These are phyloP conservation scores for Aurantiochytrium sp. DNA, from an alignment of 108 stramenopile genomes.

Conservation along the genomic window DNA sequence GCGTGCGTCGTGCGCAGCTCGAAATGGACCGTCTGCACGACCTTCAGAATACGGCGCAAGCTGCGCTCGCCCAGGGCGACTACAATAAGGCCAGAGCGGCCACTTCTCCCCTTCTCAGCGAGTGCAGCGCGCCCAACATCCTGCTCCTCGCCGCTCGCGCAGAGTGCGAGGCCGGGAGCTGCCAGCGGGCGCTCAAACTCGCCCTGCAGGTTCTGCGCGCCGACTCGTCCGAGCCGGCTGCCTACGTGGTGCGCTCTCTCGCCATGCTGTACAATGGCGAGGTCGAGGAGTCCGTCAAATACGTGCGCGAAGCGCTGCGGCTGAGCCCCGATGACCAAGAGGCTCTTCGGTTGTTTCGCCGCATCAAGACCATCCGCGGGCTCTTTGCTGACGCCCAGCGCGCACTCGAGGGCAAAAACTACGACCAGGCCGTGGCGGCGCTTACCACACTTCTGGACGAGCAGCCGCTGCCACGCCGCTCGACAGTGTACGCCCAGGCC, in stretches of 20 bases:
- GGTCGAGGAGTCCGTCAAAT: background rate
- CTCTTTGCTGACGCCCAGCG: background rate
- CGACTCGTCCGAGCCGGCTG: background rate
- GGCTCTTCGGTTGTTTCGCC: background rate
- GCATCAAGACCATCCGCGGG: background rate
- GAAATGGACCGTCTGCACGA: background rate
- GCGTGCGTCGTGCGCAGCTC: background rate
- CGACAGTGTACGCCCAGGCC: background rate
- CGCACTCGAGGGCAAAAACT: background rate
- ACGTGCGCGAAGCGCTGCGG: background rate
- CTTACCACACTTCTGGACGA: background rate
- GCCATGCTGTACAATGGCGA: background rate
- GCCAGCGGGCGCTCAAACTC: conserved; percentile 2
- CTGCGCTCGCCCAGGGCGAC: background rate
- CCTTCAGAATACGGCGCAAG: background rate
- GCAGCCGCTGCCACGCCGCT: background rate
- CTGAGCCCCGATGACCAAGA: conserved; percentile 15
- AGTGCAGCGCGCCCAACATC: background rate
- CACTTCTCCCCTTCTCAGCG: background rate
- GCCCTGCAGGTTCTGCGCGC: conserved; percentile 30
- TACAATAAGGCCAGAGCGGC: background rate
- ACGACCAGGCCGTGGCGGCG: background rate
- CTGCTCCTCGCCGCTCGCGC: background rate
- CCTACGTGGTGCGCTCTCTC: background rate
- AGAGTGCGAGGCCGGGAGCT: background rate